Evolutionary conservation across 495 filamentous ascomycete species (phyloP).

Genomic region (Aspergillus indologenus): DNA sequence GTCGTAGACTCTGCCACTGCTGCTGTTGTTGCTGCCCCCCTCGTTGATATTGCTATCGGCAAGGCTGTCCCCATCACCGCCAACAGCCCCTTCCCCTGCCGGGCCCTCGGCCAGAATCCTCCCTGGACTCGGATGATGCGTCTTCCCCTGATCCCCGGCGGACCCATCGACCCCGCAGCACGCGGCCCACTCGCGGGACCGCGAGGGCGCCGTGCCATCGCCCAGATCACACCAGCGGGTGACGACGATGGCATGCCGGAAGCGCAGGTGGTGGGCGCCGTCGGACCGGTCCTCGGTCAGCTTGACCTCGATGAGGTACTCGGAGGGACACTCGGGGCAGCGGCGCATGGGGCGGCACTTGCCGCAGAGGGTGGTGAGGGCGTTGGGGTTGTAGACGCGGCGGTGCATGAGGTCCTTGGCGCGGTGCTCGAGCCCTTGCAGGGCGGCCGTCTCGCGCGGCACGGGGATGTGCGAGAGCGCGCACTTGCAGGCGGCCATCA

Average conservation of each 20-base stretch:
- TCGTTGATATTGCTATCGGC: too few relatives aligned
- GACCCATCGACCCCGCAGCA: conserved; percentile 40
- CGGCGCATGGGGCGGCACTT: conserved; percentile 55
- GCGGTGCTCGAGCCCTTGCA: conserved; percentile 40
- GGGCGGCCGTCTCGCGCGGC: conserved; percentile 34
- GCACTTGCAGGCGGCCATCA: conserved; percentile 58
- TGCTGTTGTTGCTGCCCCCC: too few relatives aligned
- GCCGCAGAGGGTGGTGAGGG: conserved; percentile 48
- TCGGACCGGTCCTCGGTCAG: conserved; percentile 47
- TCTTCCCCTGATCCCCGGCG: too few relatives aligned
- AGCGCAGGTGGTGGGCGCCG: conserved; percentile 24
- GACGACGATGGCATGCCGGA: conserved; percentile 57
- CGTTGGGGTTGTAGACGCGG: conserved; percentile 39
- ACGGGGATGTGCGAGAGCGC: conserved; percentile 53
- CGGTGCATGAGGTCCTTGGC: conserved; percentile 36
- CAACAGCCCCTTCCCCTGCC: too few relatives aligned
- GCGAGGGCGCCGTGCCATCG: conserved; percentile 41
- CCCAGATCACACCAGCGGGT: conserved; percentile 60
- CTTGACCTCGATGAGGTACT: conserved; percentile 58
- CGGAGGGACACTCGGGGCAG: conserved; percentile 58
- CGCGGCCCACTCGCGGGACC: conserved; percentile 47
- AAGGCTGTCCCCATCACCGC: too few relatives aligned
- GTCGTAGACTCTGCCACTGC: conserved; percentile 34
- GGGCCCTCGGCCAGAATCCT: too few relatives aligned
- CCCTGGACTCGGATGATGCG: too few relatives aligned